Evolutionary conservation across 2,329 filamentous ascomycete genomes (phyloP).

Genomic region (Colletotrichum graminicola): DNA sequence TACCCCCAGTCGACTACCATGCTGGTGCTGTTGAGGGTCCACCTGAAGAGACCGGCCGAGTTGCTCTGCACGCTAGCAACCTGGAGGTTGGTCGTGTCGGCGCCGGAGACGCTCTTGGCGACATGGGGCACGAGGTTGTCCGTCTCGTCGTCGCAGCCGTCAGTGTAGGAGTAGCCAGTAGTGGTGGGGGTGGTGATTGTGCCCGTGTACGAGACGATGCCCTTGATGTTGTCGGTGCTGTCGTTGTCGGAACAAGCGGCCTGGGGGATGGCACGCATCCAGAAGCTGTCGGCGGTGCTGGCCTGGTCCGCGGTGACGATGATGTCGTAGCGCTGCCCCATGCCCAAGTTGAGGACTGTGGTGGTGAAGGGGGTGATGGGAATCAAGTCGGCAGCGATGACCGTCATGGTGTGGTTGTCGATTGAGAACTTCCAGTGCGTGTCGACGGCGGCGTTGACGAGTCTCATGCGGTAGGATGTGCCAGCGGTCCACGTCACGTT

Average conservation of each 20-base stretch:
- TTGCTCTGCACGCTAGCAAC: conserved; percentile 46
- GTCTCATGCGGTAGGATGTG: conserved; percentile 59
- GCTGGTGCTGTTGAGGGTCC: conserved; percentile 57
- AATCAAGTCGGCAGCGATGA: conserved; percentile 70
- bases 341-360: conserved; percentile 61
- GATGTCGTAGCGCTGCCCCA: conserved; percentile 62
- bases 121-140: conserved; percentile 52
- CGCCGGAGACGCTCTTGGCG: conserved; percentile 48
- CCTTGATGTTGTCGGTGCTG: conserved; percentile 58
- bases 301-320: conserved; percentile 57
- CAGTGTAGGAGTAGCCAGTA: conserved; percentile 37
- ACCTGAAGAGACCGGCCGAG: conserved; percentile 55
- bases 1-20: conserved; percentile 50
- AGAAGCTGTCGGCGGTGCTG: conserved; percentile 55
- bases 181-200: conserved; percentile 40
- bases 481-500: conserved; percentile 56
- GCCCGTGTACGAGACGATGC: conserved; percentile 60
- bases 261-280: conserved; percentile 62
- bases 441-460: conserved; percentile 62
- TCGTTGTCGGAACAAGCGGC: conserved; percentile 55
- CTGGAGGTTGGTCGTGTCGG: conserved; percentile 48
- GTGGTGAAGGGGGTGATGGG: conserved; percentile 68
- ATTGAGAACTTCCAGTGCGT: conserved; percentile 63
- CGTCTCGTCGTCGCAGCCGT: conserved; percentile 54
- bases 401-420: conserved; percentile 68